Percentiles rank a stretch among this genome's conserved stretches.
phyloP scores from a whole-genome alignment of 768 basidiomycete species.

The Vararia minispora region DNA sequence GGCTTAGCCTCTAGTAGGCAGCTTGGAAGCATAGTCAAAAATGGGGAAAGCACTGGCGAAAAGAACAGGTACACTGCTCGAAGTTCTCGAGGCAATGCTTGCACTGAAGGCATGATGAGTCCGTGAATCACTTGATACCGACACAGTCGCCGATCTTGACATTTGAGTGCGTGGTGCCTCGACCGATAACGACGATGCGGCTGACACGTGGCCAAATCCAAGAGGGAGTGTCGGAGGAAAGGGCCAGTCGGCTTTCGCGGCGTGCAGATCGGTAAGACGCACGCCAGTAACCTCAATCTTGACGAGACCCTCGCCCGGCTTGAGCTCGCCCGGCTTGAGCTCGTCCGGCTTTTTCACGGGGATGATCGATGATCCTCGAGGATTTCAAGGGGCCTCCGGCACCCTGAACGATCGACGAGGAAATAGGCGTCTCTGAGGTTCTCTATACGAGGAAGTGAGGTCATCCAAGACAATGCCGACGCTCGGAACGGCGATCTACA shows the following conservation, averaged over 20 bases:
- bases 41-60: neutral
- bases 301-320: conserved; percentile 66
- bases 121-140: conserved; percentile 74
- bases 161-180: conserved; percentile 42
- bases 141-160: conserved; percentile 73
- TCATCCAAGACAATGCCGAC: no score
- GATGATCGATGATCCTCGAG: conserved; percentile 30
- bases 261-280: conserved; percentile 82
- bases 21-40: neutral
- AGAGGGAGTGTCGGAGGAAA: conserved; percentile 48
- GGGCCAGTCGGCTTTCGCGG: conserved; percentile 74
- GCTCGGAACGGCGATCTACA: no score
- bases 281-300: conserved; percentile 71
- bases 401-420: no score
- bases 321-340: no score
- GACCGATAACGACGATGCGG: conserved; percentile 67
- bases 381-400: conserved; percentile 25
- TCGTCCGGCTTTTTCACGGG: conserved; percentile 47
- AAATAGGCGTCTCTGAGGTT: no score
- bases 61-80: conserved; percentile 39
- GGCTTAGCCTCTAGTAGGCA: conserved; percentile 52
- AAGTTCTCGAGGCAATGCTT: conserved; percentile 66
- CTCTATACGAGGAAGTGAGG: no score
- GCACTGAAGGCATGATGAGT: conserved; percentile 66
- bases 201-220: conserved; percentile 75